These are phyloP conservation scores for Astragalus membranaceus DNA, from an alignment of 306 rosid species.

Conservation along the genomic window DNA sequence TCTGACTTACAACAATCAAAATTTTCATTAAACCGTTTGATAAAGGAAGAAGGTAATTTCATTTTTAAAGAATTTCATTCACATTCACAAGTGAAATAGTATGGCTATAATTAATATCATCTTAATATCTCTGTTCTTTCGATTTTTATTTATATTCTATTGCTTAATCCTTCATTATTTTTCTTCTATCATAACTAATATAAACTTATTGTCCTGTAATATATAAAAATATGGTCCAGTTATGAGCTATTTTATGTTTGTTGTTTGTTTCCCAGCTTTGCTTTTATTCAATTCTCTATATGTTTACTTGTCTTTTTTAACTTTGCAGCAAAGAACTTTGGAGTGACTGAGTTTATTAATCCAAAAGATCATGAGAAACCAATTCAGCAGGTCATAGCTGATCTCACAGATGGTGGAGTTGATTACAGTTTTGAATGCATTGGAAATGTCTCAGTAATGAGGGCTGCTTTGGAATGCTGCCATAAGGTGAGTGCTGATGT, in stretches of 20 bases:
- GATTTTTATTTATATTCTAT: background rate
- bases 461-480: slow-evolving; percentile 95
- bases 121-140: background rate
- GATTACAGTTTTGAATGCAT: slow-evolving; percentile 98
- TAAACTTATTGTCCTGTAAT: background rate
- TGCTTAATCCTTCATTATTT: background rate
- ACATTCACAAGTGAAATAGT: too few relatives aligned
- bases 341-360: slow-evolving; percentile 85
- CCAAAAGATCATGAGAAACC: slow-evolving; percentile 90
- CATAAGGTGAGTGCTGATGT: slow-evolving; percentile 57
- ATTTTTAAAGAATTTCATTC: background rate
- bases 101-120: background rate
- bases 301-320: background rate
- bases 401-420: slow-evolving; percentile 88
- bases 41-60: too few relatives aligned
- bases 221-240: background rate
- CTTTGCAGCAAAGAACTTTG: slow-evolving; percentile 77
- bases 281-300: too few relatives aligned
- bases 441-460: slow-evolving; percentile 89
- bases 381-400: slow-evolving; percentile 81
- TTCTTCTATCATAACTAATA: background rate
- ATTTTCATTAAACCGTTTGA: too few relatives aligned
- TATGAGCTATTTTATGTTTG: background rate
- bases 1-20: too few relatives aligned
- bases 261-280: background rate